phyloP scores from a whole-genome alignment of 768 basidiomycete species.

The Xerocomellus amylosporus region DNA sequence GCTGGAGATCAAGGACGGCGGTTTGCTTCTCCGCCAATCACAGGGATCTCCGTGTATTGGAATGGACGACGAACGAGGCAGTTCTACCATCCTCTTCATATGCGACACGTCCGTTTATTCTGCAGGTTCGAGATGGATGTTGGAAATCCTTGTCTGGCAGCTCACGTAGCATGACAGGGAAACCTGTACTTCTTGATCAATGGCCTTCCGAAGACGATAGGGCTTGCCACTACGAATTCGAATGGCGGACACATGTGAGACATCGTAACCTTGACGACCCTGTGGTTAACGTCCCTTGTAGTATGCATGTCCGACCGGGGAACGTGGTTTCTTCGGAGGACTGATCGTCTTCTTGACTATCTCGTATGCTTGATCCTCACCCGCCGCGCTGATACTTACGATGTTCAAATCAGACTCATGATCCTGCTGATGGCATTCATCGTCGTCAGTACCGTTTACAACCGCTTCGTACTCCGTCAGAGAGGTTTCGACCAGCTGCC shows the following conservation, averaged over 20 bases:
- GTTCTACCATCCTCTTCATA: constrained; percentile 70
- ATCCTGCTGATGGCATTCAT: constrained; percentile 63
- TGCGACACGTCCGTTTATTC: constrained; percentile 68
- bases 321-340: constrained; percentile 49
- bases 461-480: constrained; percentile 69
- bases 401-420: constrained; percentile 41
- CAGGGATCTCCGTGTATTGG: constrained; percentile 64
- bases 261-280: not conserved
- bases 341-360: constrained; percentile 55
- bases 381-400: not conserved
- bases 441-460: constrained; percentile 69
- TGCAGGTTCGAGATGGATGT: constrained; percentile 35
- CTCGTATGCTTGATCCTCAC: constrained; percentile 44
- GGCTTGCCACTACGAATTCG: constrained; percentile 77
- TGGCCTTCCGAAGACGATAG: constrained; percentile 58
- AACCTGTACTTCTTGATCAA: constrained; percentile 58
- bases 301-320: constrained; percentile 72
- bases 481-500: constrained; percentile 75
- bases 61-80: constrained; percentile 45
- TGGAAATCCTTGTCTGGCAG: not conserved
- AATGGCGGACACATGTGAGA: constrained; percentile 80
- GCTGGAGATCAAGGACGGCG: constrained; percentile 48
- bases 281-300: constrained; percentile 22
- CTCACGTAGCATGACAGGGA: constrained; percentile 31
- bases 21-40: constrained; percentile 55